Percentiles rank a stretch among this genome's conserved stretches.
phyloP scores from a whole-genome alignment of 345 rosid species.

The Toxicodendron radicans region DNA sequence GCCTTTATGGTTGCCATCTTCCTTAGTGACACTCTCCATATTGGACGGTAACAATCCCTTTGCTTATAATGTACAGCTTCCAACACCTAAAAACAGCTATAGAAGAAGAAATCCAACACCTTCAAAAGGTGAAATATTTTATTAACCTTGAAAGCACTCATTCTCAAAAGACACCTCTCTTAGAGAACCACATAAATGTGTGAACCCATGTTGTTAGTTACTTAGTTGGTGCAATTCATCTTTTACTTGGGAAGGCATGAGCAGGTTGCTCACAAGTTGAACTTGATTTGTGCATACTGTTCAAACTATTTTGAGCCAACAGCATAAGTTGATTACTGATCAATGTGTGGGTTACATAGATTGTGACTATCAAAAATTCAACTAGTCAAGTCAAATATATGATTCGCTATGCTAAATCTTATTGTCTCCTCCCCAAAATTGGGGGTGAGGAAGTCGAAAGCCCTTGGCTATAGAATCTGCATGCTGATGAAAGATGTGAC shows the following conservation, averaged over 20 bases:
- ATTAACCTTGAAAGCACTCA: no score
- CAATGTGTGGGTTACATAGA: neutral
- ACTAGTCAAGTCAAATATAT: no score
- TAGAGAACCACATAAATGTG: conserved; percentile 17
- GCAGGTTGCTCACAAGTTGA: neutral
- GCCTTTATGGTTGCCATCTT: conserved; percentile 45
- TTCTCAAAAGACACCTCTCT: conserved; percentile 26
- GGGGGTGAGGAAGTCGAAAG: no score
- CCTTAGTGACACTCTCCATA: conserved; percentile 47
- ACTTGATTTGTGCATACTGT: no score
- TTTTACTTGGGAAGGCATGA: neutral
- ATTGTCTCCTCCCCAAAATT: no score
- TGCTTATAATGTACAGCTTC: neutral
- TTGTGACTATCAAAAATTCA: no score
- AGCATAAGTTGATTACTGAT: neutral
- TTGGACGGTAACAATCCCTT: conserved; percentile 42
- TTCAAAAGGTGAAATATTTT: neutral
- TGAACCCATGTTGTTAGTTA: conserved; percentile 20
- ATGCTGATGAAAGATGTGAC: neutral
- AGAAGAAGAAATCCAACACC: neutral
- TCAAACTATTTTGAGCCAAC: no score
- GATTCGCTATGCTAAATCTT: no score
- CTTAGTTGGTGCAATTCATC: neutral
- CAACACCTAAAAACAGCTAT: neutral
- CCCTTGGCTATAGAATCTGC: no score